These are phyloP conservation scores for Ogataea kodamae DNA, from an alignment of 805 yeast species.

Conservation along the genomic window DNA sequence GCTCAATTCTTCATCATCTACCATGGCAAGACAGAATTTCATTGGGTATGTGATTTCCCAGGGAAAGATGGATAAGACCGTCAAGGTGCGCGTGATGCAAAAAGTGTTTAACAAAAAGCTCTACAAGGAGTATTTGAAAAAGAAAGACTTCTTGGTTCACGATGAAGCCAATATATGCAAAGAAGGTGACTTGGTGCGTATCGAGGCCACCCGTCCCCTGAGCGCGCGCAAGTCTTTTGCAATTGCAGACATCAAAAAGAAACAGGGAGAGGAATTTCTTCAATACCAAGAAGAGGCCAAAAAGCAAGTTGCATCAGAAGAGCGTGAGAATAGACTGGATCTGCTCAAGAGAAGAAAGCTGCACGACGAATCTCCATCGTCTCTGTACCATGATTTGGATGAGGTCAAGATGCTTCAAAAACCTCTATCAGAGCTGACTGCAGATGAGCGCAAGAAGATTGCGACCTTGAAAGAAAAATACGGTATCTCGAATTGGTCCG, in stretches of 20 bases:
- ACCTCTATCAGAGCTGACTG: slow-evolving; percentile 15
- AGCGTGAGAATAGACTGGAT: slow-evolving; percentile 49
- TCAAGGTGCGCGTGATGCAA: slow-evolving; percentile 84
- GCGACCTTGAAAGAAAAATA: slow-evolving; percentile 34
- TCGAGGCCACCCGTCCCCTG: slow-evolving; percentile 83
- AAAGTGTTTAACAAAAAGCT: slow-evolving; percentile 67
- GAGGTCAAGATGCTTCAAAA: slow-evolving; percentile 18
- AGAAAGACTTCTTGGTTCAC: slow-evolving; percentile 86
- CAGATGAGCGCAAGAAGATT: slow-evolving; percentile 37
- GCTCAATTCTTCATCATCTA: not conserved
- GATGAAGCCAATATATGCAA: slow-evolving; percentile 89
- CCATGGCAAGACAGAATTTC: slow-evolving; percentile 86
- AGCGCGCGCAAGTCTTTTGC: slow-evolving; percentile 83
- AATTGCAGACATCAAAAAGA: slow-evolving; percentile 83
- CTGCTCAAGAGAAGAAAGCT: slow-evolving; percentile 50
- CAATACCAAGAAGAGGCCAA: slow-evolving; percentile 73
- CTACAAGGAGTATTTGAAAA: slow-evolving; percentile 70
- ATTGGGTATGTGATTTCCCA: slow-evolving; percentile 92
- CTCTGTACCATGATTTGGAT: slow-evolving; percentile 32
- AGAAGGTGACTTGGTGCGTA: slow-evolving; percentile 94
- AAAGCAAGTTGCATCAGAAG: slow-evolving; percentile 62
- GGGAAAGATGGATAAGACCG: slow-evolving; percentile 94
- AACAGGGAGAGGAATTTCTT: slow-evolving; percentile 90
- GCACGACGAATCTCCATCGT: slow-evolving; percentile 21
- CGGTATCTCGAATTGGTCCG: slow-evolving; percentile 27